phyloP scores from a whole-genome alignment of 164 flowering plant genomes.

The Nelumbo lutea region DNA sequence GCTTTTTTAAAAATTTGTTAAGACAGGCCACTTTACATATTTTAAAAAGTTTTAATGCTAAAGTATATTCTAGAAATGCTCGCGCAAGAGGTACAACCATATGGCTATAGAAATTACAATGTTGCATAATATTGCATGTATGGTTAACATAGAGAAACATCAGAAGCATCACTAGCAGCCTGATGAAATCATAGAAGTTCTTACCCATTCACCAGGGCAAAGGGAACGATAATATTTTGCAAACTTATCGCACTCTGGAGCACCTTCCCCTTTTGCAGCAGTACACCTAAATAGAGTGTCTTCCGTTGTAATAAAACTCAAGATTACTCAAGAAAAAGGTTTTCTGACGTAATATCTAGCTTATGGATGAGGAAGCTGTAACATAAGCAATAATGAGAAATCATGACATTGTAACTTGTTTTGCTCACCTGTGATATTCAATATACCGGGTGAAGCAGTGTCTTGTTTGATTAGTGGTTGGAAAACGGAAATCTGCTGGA shows the following conservation, averaged over 20 bases:
- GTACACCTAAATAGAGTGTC: slow-evolving; percentile 44
- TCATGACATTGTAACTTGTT: neutral
- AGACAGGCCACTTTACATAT: too few species aligned
- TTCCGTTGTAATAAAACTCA: neutral
- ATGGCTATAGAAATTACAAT: too few species aligned
- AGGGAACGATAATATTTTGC: slow-evolving; percentile 90
- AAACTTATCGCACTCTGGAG: slow-evolving; percentile 87
- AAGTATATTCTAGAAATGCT: too few species aligned
- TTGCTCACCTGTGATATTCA: slow-evolving; percentile 82
- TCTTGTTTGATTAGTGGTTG: slow-evolving; percentile 93
- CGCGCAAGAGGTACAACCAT: too few species aligned
- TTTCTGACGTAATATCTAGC: neutral
- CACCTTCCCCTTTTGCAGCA: slow-evolving; percentile 93
- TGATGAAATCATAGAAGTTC: slow-evolving; percentile 13
- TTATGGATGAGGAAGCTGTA: neutral
- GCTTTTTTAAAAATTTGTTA: too few species aligned
- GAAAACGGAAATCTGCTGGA: slow-evolving; percentile 95
- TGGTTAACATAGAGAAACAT: neutral
- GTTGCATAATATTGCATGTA: neutral
- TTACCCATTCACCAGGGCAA: slow-evolving; percentile 99
- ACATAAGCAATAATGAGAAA: neutral
- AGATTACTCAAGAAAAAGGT: neutral
- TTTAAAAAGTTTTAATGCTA: too few species aligned
- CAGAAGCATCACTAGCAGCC: neutral
- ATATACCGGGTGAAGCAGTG: slow-evolving; percentile 96